A percentile compares a stretch with the other conserved stretches of the same genome.
These are phyloP conservation scores for Trichophyton mentagrophytes DNA, from an alignment of 2,329 filamentous ascomycete genomes.

Conservation along the genomic window DNA sequence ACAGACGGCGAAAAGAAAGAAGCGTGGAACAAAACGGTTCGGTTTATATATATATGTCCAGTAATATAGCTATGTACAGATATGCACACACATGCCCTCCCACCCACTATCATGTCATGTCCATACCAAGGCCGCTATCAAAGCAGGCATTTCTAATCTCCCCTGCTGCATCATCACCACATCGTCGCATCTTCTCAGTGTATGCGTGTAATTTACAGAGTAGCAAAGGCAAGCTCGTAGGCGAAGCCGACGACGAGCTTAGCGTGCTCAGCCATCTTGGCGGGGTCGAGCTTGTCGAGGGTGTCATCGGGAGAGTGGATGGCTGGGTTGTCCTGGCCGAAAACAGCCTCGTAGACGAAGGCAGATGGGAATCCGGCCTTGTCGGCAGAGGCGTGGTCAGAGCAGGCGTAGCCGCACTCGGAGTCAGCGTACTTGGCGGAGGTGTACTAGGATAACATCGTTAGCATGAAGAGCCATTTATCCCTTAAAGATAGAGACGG, in stretches of 20 bases:
- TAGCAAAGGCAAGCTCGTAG: conserved; percentile 61
- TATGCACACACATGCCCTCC: not conserved
- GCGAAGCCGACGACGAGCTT: conserved; percentile 70
- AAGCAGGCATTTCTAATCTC: not conserved
- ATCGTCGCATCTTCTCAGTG: not conserved
- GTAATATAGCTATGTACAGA: conserved; percentile 1
- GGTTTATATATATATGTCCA: not conserved
- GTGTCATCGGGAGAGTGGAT: conserved; percentile 64
- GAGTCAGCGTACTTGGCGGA: conserved; percentile 76
- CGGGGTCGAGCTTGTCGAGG: conserved; percentile 61
- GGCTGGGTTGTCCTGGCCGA: conserved; percentile 51
- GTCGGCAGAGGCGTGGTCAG: conserved; percentile 39
- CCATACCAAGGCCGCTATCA: not conserved
- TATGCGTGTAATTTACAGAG: not conserved
- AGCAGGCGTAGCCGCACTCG: conserved; percentile 75
- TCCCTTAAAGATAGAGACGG: not conserved
- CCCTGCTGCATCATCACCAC: not conserved
- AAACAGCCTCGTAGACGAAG: conserved; percentile 51
- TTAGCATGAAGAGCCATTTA: not conserved
- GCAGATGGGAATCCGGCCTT: conserved; percentile 50
- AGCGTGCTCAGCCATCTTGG: conserved; percentile 86
- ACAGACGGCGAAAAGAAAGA: too few species aligned
- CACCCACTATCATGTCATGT: not conserved
- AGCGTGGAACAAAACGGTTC: too few species aligned
- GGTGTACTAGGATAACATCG: conserved; percentile 53